phyloP scores from a whole-genome alignment of 306 rosid genomes.

The Elaeagnus macrophylla region DNA sequence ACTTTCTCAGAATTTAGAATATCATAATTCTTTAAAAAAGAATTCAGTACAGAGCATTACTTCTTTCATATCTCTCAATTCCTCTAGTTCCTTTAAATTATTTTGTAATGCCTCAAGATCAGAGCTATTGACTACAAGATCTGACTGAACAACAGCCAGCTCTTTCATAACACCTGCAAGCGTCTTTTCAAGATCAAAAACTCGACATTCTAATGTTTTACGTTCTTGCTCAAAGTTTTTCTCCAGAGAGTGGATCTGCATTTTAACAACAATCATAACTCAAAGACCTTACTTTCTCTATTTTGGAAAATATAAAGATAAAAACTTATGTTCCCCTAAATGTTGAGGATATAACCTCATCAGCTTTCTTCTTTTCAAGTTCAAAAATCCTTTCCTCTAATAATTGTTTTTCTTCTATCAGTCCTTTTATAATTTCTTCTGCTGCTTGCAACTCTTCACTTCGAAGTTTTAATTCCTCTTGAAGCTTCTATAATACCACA shows the following conservation, averaged over 20 bases:
- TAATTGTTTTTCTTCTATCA: slow-evolving; percentile 45
- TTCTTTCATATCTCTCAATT: slow-evolving; percentile 97
- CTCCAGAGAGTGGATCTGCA: slow-evolving; percentile 54
- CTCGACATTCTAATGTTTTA: slow-evolving; percentile 41
- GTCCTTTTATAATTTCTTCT: slow-evolving; percentile 52
- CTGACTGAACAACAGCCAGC: slow-evolving; percentile 41
- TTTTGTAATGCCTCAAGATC: slow-evolving; percentile 55
- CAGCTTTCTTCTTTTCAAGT: slow-evolving; percentile 47
- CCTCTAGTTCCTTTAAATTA: slow-evolving; percentile 75
- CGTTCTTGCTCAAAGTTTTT: slow-evolving; percentile 53
- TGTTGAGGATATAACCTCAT: slow-evolving; percentile 43
- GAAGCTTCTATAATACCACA: slow-evolving; percentile 46
- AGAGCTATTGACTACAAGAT: slow-evolving; percentile 48
- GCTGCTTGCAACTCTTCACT: slow-evolving; percentile 50
- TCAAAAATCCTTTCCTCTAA: slow-evolving; percentile 47
- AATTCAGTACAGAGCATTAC: slow-evolving; percentile 18
- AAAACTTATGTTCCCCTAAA: slow-evolving; percentile 2
- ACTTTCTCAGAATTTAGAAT: neutral
- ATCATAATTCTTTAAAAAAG: neutral
- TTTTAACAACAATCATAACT: slow-evolving; percentile 15
- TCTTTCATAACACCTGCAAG: slow-evolving; percentile 44
- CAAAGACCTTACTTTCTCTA: too few relatives aligned
- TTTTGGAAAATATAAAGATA: neutral
- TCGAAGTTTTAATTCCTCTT: slow-evolving; percentile 57
- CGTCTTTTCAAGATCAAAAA: slow-evolving; percentile 59